phyloP scores from a whole-genome alignment of 2,329 filamentous ascomycete species.

The Drechslerella dactyloides region DNA sequence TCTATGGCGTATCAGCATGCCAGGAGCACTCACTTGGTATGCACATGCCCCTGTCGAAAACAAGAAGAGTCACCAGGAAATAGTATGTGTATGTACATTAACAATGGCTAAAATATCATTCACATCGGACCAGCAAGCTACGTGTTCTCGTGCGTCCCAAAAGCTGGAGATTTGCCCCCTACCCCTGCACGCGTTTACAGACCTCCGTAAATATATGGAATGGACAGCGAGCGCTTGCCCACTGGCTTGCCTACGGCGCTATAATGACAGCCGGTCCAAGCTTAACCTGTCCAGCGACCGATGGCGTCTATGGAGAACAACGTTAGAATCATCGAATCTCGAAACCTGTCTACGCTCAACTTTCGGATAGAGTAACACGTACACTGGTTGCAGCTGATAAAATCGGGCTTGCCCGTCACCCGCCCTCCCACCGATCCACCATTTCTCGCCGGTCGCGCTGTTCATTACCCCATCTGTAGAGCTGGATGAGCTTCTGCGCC shows the following conservation, averaged over 20 bases:
- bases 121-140: neutral
- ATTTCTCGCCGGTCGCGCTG: conserved; percentile 54
- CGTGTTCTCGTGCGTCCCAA: neutral
- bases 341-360: neutral
- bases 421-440: conserved; percentile 56
- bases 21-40: too few relatives aligned
- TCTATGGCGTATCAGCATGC: too few relatives aligned
- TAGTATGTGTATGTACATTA: too few relatives aligned
- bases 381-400: conserved; percentile 56
- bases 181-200: too few relatives aligned
- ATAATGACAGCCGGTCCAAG: conserved; percentile 55
- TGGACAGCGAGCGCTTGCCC: neutral
- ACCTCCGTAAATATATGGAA: neutral
- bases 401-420: conserved; percentile 55
- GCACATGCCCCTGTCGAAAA: too few relatives aligned
- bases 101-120: too few relatives aligned
- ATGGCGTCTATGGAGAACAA: conserved; percentile 51
- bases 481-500: conserved; percentile 53
- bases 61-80: too few relatives aligned
- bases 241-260: neutral
- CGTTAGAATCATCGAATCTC: conserved; percentile 14
- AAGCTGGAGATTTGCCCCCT: neutral
- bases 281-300: conserved; percentile 55
- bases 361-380: conserved; percentile 33
- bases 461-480: conserved; percentile 54